Evolutionary conservation across 176 grass and related monocot genomes (phyloP).

Genomic region (Juncus effusus): DNA sequence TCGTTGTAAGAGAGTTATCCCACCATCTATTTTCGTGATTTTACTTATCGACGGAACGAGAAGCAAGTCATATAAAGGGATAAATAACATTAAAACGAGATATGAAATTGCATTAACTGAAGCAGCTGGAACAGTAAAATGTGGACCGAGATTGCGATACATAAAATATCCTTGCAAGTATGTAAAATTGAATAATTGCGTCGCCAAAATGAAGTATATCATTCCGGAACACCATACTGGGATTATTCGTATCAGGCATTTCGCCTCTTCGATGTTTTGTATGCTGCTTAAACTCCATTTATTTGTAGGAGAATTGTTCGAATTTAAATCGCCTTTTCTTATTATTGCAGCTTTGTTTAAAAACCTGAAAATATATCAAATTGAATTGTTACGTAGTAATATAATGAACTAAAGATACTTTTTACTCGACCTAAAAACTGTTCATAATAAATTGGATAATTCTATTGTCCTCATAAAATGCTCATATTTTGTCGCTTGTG

Average conservation of each 20-base stretch:
- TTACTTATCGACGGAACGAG: constrained; percentile 51
- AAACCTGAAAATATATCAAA: constrained; percentile 35
- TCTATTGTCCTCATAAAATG: too few species aligned
- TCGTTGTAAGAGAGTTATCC: constrained; percentile 72
- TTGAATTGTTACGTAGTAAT: background rate
- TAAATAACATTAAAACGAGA: constrained; percentile 44
- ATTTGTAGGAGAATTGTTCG: constrained; percentile 45
- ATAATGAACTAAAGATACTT: background rate
- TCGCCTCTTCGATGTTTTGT: constrained; percentile 68
- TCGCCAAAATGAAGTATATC: constrained; percentile 47
- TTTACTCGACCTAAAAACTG: background rate
- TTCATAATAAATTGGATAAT: background rate
- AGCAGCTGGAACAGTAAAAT: constrained; percentile 54
- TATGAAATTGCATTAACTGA: constrained; percentile 47
- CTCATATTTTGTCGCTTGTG: too few species aligned
- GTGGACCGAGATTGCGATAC: constrained; percentile 51
- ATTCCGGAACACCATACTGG: constrained; percentile 62
- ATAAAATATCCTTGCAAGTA: constrained; percentile 52
- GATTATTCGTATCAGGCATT: constrained; percentile 73
- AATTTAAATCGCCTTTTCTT: constrained; percentile 43
- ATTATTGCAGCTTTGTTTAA: constrained; percentile 65
- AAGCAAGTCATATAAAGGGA: constrained; percentile 56
- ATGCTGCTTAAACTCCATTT: constrained; percentile 61
- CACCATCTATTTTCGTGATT: constrained; percentile 50
- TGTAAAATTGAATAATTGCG: constrained; percentile 62